Base-by-base conservation (phyloP, 495 filamentous ascomycete genomes). In the Wilcoxina mikolae region DNA sequence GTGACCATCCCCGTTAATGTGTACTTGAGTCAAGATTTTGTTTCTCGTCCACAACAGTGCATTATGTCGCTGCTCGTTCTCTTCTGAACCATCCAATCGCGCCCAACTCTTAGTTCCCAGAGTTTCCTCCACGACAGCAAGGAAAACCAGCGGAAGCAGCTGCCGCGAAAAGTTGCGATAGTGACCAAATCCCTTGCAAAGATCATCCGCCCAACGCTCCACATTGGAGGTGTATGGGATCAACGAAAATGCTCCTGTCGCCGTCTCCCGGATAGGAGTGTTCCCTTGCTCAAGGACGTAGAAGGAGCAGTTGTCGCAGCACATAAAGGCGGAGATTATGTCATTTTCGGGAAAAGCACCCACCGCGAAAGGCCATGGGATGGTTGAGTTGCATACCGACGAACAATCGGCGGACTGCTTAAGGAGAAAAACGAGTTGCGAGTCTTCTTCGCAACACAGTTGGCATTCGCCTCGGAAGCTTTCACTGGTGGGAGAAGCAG, bases 361-460 rank as follows among this genome's bases (percentile, higher is more conserved):
- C 0, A 55, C 55, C 1, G 68, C 58, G 9, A 68, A 60, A 3
- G 66, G 66, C 46, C 46, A 49, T 1, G 9, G 46, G 2, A 29
- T 39, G 9, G 46, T 15, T 2, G 24, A n/a, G 12, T 27, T 28
- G 23, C 25, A 12, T 20, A 43, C 17, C 7, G 25, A 29, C 12
- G 22, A 11, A 2, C 15, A 18, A 5, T 33, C 33, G 12, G 58
- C 58, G 2, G 68, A 60, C 1, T 61, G 56, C 50, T 71, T 71
- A 20, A 71, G 53, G 17, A 64, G 65, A 50, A 71, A 57, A 11
- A 66, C 61, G 58, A 71, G 67, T 33, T 65, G 49, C 2, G 57
- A 44, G 3, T 70, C 39, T 17, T 67, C 64, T 42, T 68, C 69
- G 47, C 60, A 71, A 53, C 69, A 71, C 27, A 71, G 63, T 1